A percentile compares a stretch with the other conserved stretches of the same genome.
Conservation (phyloP, 805 yeast species). For the Saccharomyces paradoxus region DNA sequence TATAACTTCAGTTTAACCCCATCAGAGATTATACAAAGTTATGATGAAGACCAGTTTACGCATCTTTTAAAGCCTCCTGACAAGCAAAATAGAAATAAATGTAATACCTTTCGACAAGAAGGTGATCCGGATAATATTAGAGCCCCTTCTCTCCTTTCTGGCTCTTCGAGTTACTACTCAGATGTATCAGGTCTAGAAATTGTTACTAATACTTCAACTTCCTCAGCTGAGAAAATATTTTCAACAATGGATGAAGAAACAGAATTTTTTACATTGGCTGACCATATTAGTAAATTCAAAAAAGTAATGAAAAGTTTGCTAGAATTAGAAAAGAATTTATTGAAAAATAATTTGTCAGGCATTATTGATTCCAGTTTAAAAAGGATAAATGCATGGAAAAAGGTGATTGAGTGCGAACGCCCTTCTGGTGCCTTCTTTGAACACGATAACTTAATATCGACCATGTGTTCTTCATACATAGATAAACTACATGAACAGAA, state of each 20-base stretch:
- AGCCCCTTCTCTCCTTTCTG: neutral
- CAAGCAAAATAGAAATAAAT: neutral
- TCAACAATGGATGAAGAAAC: neutral
- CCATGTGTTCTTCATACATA: slow-evolving; percentile 25
- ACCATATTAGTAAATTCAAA: slow-evolving; percentile 18
- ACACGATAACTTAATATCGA: slow-evolving; percentile 15
- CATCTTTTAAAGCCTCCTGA: neutral
- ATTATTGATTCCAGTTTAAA: slow-evolving; percentile 14
- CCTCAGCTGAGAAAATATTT: neutral
- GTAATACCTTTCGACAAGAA: neutral
- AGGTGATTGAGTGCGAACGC: slow-evolving; percentile 20
- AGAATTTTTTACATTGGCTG: slow-evolving; percentile 11
- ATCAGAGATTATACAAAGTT: slow-evolving; percentile 23
- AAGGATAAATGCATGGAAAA: slow-evolving; percentile 24
- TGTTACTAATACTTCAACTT: neutral
- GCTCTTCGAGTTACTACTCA: slow-evolving; percentile 7
- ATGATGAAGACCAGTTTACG: slow-evolving; percentile 4
- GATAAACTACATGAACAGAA: slow-evolving; percentile 23
- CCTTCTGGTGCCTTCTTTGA: neutral
- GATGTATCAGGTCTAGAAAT: neutral
- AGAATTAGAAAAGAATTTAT: slow-evolving; percentile 15
- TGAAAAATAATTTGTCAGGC: slow-evolving; percentile 11
- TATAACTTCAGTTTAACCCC: slow-evolving; percentile 24
- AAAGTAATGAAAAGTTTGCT: slow-evolving; percentile 13
- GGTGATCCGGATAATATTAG: neutral